phyloP scores from a whole-genome alignment of 2,329 filamentous ascomycete genomes.

The Fonsecaea erecta region DNA sequence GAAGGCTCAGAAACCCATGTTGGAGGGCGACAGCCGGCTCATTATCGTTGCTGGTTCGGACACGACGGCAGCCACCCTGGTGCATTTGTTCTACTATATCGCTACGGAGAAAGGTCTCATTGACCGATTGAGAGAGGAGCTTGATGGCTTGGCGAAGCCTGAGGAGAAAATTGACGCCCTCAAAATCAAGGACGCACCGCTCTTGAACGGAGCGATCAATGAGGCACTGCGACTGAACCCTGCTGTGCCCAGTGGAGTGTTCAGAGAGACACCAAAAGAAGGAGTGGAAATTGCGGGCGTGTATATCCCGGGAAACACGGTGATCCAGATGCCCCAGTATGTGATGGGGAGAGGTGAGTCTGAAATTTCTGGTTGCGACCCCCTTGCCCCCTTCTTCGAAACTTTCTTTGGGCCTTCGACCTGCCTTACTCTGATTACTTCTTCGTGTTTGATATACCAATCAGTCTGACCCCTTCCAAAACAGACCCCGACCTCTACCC shows the following conservation, averaged over 20 bases:
- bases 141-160: constrained; percentile 32
- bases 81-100: constrained; percentile 49
- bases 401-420: background rate
- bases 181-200: constrained; percentile 23
- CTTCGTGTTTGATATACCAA: constrained; percentile 1
- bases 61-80: constrained; percentile 49
- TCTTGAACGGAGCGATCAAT: constrained; percentile 45
- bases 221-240: constrained; percentile 52
- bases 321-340: constrained; percentile 38
- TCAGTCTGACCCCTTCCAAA: background rate
- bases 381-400: background rate
- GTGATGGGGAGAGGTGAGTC: constrained; percentile 30
- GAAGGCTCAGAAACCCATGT: constrained; percentile 35
- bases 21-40: constrained; percentile 41
- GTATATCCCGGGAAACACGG: constrained; percentile 43
- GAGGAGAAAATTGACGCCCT: constrained; percentile 16
- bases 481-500: constrained; percentile 34
- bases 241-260: constrained; percentile 45
- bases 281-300: constrained; percentile 45
- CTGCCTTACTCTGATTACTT: no score
- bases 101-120: constrained; percentile 36
- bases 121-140: constrained; percentile 43
- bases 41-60: constrained; percentile 45
- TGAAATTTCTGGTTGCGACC: background rate
- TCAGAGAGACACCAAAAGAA: constrained; percentile 46